Base-by-base conservation (phyloP, 148 eudicot species). In the Arctostaphylos glauca region DNA sequence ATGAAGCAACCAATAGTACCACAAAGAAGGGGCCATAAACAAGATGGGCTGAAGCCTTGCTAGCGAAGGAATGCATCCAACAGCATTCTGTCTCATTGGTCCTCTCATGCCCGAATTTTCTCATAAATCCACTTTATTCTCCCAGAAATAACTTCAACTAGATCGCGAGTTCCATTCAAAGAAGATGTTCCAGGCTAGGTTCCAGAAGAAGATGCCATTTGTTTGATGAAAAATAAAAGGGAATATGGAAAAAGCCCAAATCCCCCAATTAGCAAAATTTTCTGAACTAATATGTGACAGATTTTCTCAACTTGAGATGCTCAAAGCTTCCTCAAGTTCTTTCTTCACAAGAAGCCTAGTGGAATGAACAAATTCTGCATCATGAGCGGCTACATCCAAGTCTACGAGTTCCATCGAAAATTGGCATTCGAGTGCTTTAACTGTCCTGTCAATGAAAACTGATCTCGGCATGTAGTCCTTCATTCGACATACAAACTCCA, bases 401-500 rank as follows among this genome's bases (percentile, higher is more conserved):
- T 87, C 81, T 15, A 84, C 75, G n/a, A 86, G 81, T 74, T 66
- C 85, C 79, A 91, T 67, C 4, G 81, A 78, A 84, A 95, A 93
- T 53, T 92, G 92, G 79, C 67, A 83, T 77, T 84, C 90, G 56
- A 85, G 80, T 68, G 95, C 92, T 50, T 87, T 82, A 12, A 89
- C 83, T 25, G 93, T 92, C 90, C 86, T 80, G 48, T 85, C 90
- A 25, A 95, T 90, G 80, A 95, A 95, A 47, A 73, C 80, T 47
- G 89, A 70, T 68, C 95, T 91, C 58, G 93, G 82, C 60, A 95
- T 46, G 82, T 90, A 83, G 80, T 93, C 98, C 88, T 91, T 93
- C 92, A 95, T 88, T 50, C 94, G 91, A 77, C 95, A 95, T 50
- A 93, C 87, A 59, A 93, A 95, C 15, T 95, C 95, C 79, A 88